Evolutionary conservation across 1,284 basidiomycete genomes (phyloP).

Genomic region (Apiotrichum gamsii): DNA sequence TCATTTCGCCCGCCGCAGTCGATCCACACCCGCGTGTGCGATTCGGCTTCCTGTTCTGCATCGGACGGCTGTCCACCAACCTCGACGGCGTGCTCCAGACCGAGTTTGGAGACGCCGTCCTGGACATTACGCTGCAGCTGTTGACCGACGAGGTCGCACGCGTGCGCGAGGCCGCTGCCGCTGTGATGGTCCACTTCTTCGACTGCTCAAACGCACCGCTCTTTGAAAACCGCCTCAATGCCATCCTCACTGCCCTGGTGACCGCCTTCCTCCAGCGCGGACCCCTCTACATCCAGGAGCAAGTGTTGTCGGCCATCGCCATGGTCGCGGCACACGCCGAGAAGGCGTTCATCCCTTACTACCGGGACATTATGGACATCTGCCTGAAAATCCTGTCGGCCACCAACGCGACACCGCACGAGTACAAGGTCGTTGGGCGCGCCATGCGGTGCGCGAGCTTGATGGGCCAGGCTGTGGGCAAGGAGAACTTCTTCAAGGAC

Average conservation of each 20-base stretch:
- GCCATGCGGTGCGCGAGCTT: slow-evolving; percentile 81
- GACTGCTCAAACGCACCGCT: slow-evolving; percentile 68
- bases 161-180: slow-evolving; percentile 74
- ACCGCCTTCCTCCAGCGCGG: slow-evolving; percentile 9
- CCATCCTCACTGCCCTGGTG: slow-evolving; percentile 9
- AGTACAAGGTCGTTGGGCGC: slow-evolving; percentile 63
- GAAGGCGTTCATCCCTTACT: slow-evolving; percentile 39
- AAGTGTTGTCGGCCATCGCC: slow-evolving; percentile 67
- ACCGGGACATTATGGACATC: slow-evolving; percentile 31
- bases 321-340: slow-evolving; percentile 79
- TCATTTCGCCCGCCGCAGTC: slow-evolving; percentile 66
- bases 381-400: slow-evolving; percentile 56
- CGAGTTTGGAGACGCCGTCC: slow-evolving; percentile 33
- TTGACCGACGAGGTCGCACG: slow-evolving; percentile 68
- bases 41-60: slow-evolving; percentile 77
- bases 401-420: slow-evolving; percentile 57
- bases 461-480: slow-evolving; percentile 72
- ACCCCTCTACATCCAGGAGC: slow-evolving; percentile 67
- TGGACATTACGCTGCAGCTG: slow-evolving; percentile 63
- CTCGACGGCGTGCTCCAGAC: slow-evolving; percentile 35
- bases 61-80: slow-evolving; percentile 77
- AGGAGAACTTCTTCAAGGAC: slow-evolving; percentile 51
- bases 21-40: slow-evolving; percentile 74
- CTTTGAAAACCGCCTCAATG: slow-evolving; percentile 62
- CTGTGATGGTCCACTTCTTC: slow-evolving; percentile 82